Conservation (phyloP, 495 filamentous ascomycete genomes). For the Penicillium crystallinum region DNA sequence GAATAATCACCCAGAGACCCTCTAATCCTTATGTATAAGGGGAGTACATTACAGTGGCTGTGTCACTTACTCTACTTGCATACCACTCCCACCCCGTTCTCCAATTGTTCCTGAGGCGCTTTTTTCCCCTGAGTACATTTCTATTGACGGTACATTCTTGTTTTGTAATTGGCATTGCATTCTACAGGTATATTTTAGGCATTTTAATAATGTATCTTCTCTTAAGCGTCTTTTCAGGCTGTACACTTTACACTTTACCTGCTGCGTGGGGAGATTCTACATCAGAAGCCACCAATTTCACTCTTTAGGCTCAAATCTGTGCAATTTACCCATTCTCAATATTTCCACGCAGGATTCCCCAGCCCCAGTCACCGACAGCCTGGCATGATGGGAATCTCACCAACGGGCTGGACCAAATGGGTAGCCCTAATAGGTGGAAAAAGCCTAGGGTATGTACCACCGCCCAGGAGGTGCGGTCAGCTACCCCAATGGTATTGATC, state of each 20-base stretch:
- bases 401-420: neutral
- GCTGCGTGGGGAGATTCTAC: neutral
- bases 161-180: constrained; percentile 26
- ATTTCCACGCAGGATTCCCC: neutral
- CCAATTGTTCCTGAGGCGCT: neutral
- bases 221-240: neutral
- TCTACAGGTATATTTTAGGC: constrained; percentile 16
- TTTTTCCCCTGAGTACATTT: constrained; percentile 2
- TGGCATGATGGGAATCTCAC: neutral
- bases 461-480: neutral
- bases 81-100: neutral
- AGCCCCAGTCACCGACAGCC: neutral
- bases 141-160: constrained; percentile 10
- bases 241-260: neutral
- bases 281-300: neutral
- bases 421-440: constrained; percentile 20
- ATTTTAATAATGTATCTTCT: constrained; percentile 12
- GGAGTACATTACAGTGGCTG: constrained; percentile 19
- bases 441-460: neutral
- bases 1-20: constrained; percentile 3
- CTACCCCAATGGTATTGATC: neutral
- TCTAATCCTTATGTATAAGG: neutral
- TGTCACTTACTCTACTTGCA: constrained; percentile 22
- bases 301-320: neutral
- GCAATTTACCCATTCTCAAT: constrained; percentile 5